These are phyloP conservation scores for Jatropha curcas DNA, from an alignment of 345 rosid genomes.

Conservation along the genomic window DNA sequence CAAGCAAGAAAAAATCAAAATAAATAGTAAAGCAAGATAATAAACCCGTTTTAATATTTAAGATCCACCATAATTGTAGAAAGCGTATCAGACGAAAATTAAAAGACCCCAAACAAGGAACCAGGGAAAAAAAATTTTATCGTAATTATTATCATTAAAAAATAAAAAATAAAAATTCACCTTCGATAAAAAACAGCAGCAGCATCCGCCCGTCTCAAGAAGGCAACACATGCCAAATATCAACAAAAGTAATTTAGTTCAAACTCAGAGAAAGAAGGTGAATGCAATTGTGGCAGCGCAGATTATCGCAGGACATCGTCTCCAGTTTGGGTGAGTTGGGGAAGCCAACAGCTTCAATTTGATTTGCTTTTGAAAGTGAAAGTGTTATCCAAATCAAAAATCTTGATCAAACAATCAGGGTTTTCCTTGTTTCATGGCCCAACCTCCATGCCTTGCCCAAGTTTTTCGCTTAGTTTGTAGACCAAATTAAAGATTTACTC, in stretches of 20 bases:
- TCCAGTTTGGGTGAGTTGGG: constrained; percentile 9
- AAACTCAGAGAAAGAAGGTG: neutral
- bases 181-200: neutral
- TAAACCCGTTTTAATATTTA: neutral
- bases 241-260: neutral
- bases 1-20: neutral
- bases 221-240: neutral
- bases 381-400: constrained; percentile 4
- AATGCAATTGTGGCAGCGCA: constrained; percentile 17
- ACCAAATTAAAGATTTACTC: neutral
- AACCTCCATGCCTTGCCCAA: neutral
- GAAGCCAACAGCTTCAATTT: constrained; percentile 10
- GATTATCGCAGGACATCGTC: constrained; percentile 22
- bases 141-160: neutral
- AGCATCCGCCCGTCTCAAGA: neutral
- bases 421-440: neutral
- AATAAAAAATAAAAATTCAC: neutral
- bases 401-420: too few relatives aligned
- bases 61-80: constrained; percentile 8
- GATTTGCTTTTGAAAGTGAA: neutral
- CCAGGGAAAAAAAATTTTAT: neutral
- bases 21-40: neutral
- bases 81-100: neutral
- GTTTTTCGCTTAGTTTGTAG: neutral
- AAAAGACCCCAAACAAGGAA: neutral